phyloP scores from a whole-genome alignment of 805 yeast genomes.

The Hermanozyma aechmeae region DNA sequence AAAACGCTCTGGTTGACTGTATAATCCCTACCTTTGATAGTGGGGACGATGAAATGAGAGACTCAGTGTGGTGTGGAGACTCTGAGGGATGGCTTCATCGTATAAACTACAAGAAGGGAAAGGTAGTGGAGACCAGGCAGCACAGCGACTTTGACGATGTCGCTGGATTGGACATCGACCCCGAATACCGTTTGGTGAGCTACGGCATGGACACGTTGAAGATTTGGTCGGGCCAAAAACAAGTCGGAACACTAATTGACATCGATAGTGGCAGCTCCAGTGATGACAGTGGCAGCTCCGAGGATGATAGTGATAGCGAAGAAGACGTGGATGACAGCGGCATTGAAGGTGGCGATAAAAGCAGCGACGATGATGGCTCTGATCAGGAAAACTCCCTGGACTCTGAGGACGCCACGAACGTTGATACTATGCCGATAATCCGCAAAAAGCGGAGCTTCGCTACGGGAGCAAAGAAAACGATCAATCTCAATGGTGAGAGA shows the following conservation, averaged over 20 bases:
- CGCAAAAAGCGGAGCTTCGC: constrained; percentile 7
- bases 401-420: not conserved
- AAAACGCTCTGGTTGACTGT: constrained; percentile 67
- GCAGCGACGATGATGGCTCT: constrained; percentile 12
- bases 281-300: constrained; percentile 9
- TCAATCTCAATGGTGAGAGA: constrained; percentile 11
- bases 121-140: constrained; percentile 51
- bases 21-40: constrained; percentile 48
- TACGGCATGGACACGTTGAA: constrained; percentile 78
- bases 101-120: constrained; percentile 56
- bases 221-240: constrained; percentile 50
- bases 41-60: constrained; percentile 35
- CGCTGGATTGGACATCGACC: constrained; percentile 66
- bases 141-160: constrained; percentile 73
- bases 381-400: constrained; percentile 3
- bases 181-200: constrained; percentile 66
- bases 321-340: constrained; percentile 12
- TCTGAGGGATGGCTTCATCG: constrained; percentile 67
- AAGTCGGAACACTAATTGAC: constrained; percentile 3
- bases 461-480: constrained; percentile 6
- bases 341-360: constrained; percentile 3
- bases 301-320: constrained; percentile 12
- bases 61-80: constrained; percentile 68
- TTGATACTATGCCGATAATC: constrained; percentile 3
- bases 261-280: no score